Conservation (phyloP, 73 alveolate genomes). For the Paramecium primaurelia region DNA sequence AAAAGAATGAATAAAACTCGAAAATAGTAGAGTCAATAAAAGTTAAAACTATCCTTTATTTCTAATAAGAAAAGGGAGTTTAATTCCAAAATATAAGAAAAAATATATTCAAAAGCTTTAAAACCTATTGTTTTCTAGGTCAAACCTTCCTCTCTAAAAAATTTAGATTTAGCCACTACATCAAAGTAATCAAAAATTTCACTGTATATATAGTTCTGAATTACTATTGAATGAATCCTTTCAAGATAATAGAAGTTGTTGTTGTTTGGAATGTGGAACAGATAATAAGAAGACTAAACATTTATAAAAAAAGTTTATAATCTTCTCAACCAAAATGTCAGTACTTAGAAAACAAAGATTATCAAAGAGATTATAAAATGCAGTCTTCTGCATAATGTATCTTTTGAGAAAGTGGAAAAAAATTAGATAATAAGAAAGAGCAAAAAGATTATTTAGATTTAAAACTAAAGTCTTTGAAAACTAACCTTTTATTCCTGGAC, state of each 20-base stretch:
- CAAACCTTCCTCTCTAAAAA: not conserved
- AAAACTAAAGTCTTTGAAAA: not conserved
- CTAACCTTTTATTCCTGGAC: not conserved
- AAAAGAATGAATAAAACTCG: not conserved
- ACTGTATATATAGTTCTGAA: not conserved
- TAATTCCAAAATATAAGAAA: not conserved
- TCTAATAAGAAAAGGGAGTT: not conserved
- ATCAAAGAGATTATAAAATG: not conserved
- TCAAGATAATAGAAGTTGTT: constrained; percentile 14
- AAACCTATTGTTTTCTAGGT: not conserved
- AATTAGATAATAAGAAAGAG: not conserved
- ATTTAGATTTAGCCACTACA: not conserved
- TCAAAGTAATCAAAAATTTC: not conserved
- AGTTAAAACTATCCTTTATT: not conserved
- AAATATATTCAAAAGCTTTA: not conserved
- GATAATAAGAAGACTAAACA: not conserved
- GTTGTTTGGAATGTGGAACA: not conserved
- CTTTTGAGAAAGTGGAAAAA: not conserved
- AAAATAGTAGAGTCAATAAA: not conserved
- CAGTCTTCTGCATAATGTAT: not conserved
- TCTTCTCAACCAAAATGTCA: not conserved
- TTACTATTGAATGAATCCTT: not conserved
- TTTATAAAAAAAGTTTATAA: not conserved
- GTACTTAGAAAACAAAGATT: not conserved
- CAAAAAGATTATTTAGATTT: not conserved